A percentile compares a stretch with the other conserved stretches of the same genome.
phyloP scores from a whole-genome alignment of 352 stramenopile genomes.

The Pythium brassicae region DNA sequence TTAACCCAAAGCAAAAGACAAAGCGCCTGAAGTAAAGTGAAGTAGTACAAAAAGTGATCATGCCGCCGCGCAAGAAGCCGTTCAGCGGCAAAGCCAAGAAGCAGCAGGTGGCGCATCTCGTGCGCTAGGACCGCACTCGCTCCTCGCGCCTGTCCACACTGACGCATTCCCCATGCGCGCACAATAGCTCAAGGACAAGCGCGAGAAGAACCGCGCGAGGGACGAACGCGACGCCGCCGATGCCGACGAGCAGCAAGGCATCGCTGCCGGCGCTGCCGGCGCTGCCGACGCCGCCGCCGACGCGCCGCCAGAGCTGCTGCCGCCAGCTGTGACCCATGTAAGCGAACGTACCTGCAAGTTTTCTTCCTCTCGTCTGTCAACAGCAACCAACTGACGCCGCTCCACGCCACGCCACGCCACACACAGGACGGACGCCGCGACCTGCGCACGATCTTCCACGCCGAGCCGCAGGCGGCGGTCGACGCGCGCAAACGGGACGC shows the following conservation, averaged over 20 bases:
- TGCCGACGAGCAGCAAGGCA: background rate
- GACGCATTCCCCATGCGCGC: background rate
- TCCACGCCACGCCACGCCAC: background rate
- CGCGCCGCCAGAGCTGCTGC: slow-evolving; percentile 1
- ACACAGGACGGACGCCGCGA: slow-evolving; percentile 34
- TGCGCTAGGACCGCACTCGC: too few relatives aligned
- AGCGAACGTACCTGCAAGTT: too few relatives aligned
- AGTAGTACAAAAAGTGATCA: too few relatives aligned
- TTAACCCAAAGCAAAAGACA: too few relatives aligned
- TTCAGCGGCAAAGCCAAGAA: slow-evolving; percentile 88
- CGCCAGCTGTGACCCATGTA: too few relatives aligned
- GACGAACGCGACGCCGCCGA: slow-evolving; percentile 10
- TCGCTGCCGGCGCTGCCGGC: too few relatives aligned
- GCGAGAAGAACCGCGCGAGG: slow-evolving; percentile 48
- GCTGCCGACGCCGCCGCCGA: background rate
- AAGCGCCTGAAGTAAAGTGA: too few relatives aligned
- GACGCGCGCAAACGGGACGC: slow-evolving; percentile 70
- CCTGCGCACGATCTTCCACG: slow-evolving; percentile 65
- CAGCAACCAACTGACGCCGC: too few relatives aligned
- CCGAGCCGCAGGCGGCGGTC: slow-evolving; percentile 48
- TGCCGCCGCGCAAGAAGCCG: slow-evolving; percentile 62
- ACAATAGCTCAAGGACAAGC: slow-evolving; percentile 64
- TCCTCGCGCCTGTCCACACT: too few relatives aligned
- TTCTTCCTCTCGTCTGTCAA: too few relatives aligned
- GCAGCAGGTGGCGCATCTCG: slow-evolving; percentile 45